Conservation (phyloP, 1,139 yeast species). For the Taiozyma onychis region DNA sequence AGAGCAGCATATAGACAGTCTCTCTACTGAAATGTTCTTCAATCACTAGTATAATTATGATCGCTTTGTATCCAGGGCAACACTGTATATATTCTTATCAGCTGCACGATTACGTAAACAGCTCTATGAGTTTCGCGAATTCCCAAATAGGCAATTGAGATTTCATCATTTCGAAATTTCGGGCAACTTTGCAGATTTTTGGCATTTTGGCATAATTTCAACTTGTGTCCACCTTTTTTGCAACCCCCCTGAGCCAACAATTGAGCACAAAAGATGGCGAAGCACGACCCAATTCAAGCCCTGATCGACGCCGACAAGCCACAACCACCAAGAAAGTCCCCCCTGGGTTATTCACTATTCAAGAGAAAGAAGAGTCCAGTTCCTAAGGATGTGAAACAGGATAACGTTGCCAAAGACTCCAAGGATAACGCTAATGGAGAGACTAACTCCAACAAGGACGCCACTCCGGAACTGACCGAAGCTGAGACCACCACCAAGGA, state of each 20-base stretch:
- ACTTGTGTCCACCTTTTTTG: background rate
- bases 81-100: background rate
- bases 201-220: background rate
- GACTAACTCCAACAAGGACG: background rate
- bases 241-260: background rate
- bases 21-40: no score
- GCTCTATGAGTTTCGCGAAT: no score
- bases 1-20: no score
- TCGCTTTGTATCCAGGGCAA: background rate
- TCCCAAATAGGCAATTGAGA: background rate
- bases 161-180: background rate
- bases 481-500: background rate
- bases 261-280: slow-evolving; percentile 1
- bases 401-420: background rate
- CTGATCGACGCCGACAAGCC: slow-evolving; percentile 1
- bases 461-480: background rate
- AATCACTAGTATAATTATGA: no score
- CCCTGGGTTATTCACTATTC: slow-evolving; percentile 7
- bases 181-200: background rate
- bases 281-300: slow-evolving; percentile 8
- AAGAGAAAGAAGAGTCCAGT: slow-evolving; percentile 4
- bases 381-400: background rate
- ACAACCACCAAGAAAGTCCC: slow-evolving; percentile 3
- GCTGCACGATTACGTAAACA: background rate
- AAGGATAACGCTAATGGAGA: background rate